A percentile compares a stretch with the other conserved stretches of the same genome.
Evolutionary conservation across 805 yeast genomes (phyloP).

Genomic region (Ogataea nakhonphanomensis): DNA sequence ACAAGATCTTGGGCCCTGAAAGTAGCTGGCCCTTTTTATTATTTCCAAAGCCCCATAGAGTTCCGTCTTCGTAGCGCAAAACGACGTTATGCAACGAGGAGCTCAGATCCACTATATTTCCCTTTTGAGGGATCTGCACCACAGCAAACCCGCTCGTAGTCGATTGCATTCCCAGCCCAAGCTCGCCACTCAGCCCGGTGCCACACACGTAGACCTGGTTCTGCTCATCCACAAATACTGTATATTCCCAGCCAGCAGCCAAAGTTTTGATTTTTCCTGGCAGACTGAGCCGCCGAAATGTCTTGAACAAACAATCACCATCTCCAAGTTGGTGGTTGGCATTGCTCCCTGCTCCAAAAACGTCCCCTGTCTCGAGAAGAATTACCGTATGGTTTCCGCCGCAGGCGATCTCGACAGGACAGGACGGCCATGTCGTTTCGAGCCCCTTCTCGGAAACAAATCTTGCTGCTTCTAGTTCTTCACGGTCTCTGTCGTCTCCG

Average conservation of each 20-base stretch:
- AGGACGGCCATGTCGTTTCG: background rate
- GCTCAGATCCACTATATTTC: slow-evolving; percentile 16
- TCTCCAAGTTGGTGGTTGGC: slow-evolving; percentile 17
- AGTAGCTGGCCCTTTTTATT: slow-evolving; percentile 59
- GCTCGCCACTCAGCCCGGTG: slow-evolving; percentile 66
- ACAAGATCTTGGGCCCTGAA: slow-evolving; percentile 21
- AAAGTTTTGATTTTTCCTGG: slow-evolving; percentile 41
- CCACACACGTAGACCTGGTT: slow-evolving; percentile 55
- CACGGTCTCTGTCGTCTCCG: slow-evolving; percentile 48
- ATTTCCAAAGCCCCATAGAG: slow-evolving; percentile 65
- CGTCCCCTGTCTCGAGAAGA: slow-evolving; percentile 48
- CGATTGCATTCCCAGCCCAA: slow-evolving; percentile 47
- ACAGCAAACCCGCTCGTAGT: background rate
- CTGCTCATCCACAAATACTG: slow-evolving; percentile 43
- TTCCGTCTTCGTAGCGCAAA: slow-evolving; percentile 37
- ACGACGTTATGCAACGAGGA: slow-evolving; percentile 49
- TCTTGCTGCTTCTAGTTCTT: slow-evolving; percentile 23
- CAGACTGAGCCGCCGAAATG: slow-evolving; percentile 9
- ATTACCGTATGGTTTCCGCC: slow-evolving; percentile 89
- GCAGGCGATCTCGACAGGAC: slow-evolving; percentile 50
- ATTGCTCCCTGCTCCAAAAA: slow-evolving; percentile 52
- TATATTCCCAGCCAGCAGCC: slow-evolving; percentile 80
- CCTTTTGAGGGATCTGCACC: slow-evolving; percentile 6
- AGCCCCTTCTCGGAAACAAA: slow-evolving; percentile 2
- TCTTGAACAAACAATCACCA: background rate